Conservation (phyloP, 257 asterid species). For the Mitragyna speciosa region DNA sequence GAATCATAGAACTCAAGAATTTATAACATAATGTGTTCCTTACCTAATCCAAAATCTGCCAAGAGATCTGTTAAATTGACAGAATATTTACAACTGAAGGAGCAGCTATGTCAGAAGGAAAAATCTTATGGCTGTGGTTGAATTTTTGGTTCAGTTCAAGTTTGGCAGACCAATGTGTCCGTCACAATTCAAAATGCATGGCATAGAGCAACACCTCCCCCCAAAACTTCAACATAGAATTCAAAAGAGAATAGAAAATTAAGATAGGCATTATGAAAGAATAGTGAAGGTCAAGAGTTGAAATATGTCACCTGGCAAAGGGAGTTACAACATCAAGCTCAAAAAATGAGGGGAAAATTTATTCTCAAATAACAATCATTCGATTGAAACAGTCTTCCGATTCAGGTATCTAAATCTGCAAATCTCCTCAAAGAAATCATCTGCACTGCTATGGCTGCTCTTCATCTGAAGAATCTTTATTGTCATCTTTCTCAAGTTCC, state of each 20-base stretch:
- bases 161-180: not conserved
- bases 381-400: conserved; percentile 67
- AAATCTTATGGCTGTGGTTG: not conserved
- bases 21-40: not conserved
- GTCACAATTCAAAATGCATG: not conserved
- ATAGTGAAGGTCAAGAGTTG: not conserved
- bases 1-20: not conserved
- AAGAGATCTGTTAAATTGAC: not conserved
- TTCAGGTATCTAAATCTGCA: conserved; percentile 68
- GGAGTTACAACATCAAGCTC: not conserved
- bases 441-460: conserved; percentile 96
- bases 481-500: conserved; percentile 65
- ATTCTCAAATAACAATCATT: conserved; percentile 28
- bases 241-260: not conserved
- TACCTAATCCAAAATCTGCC: not conserved
- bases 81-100: not conserved
- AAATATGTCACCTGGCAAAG: not conserved
- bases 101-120: not conserved
- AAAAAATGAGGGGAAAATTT: not conserved
- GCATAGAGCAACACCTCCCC: not conserved
- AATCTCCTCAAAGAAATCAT: conserved; percentile 91
- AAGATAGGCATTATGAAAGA: not conserved
- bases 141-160: not conserved
- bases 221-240: not conserved
- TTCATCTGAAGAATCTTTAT: conserved; percentile 95